Percentiles rank a stretch among this genome's conserved stretches.
These are phyloP conservation scores for Tanozyma kutaoensis DNA, from an alignment of 805 yeast species.

Conservation along the genomic window DNA sequence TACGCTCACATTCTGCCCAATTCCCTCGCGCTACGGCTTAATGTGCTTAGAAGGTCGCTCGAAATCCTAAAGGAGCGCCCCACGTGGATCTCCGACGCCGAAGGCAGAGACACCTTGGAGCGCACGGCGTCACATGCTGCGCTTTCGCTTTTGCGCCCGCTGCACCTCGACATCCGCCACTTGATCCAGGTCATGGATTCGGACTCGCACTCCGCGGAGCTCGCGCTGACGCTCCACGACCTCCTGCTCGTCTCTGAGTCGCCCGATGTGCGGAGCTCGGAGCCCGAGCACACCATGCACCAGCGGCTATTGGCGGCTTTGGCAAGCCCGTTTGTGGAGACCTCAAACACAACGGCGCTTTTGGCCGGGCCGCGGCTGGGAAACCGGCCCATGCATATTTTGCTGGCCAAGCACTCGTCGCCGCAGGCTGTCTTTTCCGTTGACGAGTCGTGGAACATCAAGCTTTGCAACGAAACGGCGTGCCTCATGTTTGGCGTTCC, in stretches of 20 bases:
- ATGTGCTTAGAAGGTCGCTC: constrained; percentile 62
- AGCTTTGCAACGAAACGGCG: constrained; percentile 82
- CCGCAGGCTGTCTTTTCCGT: constrained; percentile 80
- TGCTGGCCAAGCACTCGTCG: constrained; percentile 53
- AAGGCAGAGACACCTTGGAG: no score
- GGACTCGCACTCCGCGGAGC: constrained; percentile 9
- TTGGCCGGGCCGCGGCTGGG: constrained; percentile 1
- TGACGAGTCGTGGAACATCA: constrained; percentile 65
- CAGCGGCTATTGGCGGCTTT: constrained; percentile 44
- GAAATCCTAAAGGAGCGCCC: constrained; percentile 58
- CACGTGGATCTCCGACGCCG: no score
- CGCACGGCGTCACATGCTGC: no score
- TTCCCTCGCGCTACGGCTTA: constrained; percentile 61
- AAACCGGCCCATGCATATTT: constrained; percentile 44
- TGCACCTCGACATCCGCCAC: no score
- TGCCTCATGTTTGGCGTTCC: constrained; percentile 79
- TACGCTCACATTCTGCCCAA: constrained; percentile 75
- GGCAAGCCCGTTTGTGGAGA: constrained; percentile 53
- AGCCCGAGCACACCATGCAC: constrained; percentile 11
- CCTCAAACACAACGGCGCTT: constrained; percentile 15
- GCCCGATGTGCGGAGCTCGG: no score
- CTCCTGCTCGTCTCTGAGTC: constrained; percentile 22
- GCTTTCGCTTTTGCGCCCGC: no score
- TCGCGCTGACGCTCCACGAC: constrained; percentile 45
- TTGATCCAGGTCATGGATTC: no score